Evolutionary conservation across 164 flowering plant species (phyloP).

Genomic region (Platanus orientalis): DNA sequence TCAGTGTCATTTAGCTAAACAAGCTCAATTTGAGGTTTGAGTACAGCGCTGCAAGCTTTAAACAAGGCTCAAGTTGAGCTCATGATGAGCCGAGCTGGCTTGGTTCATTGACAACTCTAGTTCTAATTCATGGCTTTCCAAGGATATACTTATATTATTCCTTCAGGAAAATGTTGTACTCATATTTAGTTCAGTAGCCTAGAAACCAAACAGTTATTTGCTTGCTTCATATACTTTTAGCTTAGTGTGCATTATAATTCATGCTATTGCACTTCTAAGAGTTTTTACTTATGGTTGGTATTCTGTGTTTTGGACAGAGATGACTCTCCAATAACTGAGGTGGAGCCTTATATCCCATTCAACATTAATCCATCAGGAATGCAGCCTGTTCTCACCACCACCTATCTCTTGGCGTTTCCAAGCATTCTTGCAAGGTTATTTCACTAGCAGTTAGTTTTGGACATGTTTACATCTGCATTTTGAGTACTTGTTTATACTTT

Average conservation of each 20-base stretch:
- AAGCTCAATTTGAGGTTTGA: too few species aligned
- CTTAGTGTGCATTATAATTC: background rate
- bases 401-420: conserved; percentile 86
- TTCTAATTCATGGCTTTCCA: too few species aligned
- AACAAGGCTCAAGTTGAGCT: too few species aligned
- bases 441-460: background rate
- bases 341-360: conserved; percentile 95
- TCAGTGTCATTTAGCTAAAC: too few species aligned
- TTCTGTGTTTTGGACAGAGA: conserved; percentile 54
- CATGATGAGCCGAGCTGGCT: too few species aligned
- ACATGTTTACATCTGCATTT: background rate
- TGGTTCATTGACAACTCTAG: too few species aligned
- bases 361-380: conserved; percentile 98
- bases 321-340: conserved; percentile 81
- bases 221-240: background rate
- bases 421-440: conserved; percentile 82
- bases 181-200: background rate
- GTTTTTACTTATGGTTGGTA: too few species aligned
- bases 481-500: background rate
- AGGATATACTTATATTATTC: too few species aligned
- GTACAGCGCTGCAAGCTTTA: too few species aligned
- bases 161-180: too few species aligned
- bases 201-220: background rate
- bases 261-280: background rate
- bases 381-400: conserved; percentile 93